Conservation (phyloP, 2,329 filamentous ascomycete species). For the Penicillium sp. region DNA sequence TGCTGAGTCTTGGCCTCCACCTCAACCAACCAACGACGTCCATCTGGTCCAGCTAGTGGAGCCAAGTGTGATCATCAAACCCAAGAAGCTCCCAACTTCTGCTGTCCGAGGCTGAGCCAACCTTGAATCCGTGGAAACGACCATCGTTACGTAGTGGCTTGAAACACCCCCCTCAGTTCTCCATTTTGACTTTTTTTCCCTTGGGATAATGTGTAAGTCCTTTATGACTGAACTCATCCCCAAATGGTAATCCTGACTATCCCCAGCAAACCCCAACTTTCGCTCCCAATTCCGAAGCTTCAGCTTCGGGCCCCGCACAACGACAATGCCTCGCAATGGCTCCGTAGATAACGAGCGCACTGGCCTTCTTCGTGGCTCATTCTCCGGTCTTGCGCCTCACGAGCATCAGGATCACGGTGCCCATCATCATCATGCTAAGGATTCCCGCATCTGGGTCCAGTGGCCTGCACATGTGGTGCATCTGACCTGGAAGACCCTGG, state of each 20-base stretch:
- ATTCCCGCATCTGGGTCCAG: slow-evolving; percentile 39
- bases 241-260: background rate
- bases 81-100: background rate
- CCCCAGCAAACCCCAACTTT: slow-evolving; percentile 30
- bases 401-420: slow-evolving; percentile 15
- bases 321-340: slow-evolving; percentile 38
- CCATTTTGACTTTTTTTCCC: slow-evolving; percentile 5
- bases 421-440: slow-evolving; percentile 36
- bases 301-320: slow-evolving; percentile 27
- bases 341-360: slow-evolving; percentile 37
- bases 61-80: slow-evolving; percentile 5
- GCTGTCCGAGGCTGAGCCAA: slow-evolving; percentile 7
- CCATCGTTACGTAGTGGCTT: slow-evolving; percentile 17
- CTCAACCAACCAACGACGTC: background rate
- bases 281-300: slow-evolving; percentile 33
- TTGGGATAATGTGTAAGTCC: background rate
- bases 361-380: slow-evolving; percentile 30
- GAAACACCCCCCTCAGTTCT: slow-evolving; percentile 9
- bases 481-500: slow-evolving; percentile 48
- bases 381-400: slow-evolving; percentile 19
- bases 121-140: background rate
- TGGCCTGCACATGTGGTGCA: slow-evolving; percentile 43
- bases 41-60: background rate
- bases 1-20: slow-evolving; percentile 10
- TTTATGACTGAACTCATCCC: background rate